These are phyloP conservation scores for Erythrophleum fordii DNA, from an alignment of 306 rosid species.

Conservation along the genomic window DNA sequence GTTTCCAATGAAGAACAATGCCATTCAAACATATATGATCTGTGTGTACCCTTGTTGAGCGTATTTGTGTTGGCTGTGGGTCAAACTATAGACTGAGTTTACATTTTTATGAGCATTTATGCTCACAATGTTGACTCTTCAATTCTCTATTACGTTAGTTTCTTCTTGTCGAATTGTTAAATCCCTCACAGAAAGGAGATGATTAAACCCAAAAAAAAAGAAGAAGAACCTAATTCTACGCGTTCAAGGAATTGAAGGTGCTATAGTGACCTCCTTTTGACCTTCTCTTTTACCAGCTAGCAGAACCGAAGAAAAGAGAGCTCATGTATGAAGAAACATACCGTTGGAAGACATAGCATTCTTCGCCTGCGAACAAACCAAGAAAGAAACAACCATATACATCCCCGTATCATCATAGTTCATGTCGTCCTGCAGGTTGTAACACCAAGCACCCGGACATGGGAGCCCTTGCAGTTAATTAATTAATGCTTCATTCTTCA, in stretches of 20 bases:
- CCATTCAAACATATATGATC: neutral
- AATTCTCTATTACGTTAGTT: constrained; percentile 32
- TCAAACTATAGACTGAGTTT: neutral
- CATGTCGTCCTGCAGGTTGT: constrained; percentile 44
- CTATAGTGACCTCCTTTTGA: neutral
- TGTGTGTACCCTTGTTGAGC: neutral
- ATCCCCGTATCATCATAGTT: constrained; percentile 50
- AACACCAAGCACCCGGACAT: constrained; percentile 49
- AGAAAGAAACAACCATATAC: constrained; percentile 35
- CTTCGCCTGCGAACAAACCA: constrained; percentile 59
- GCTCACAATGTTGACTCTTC: neutral
- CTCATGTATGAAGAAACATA: constrained; percentile 11
- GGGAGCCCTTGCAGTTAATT: constrained; percentile 17
- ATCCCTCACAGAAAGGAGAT: neutral
- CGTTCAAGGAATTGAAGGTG: constrained; percentile 23
- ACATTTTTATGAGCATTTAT: neutral
- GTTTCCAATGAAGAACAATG: neutral
- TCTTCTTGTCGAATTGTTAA: constrained; percentile 35
- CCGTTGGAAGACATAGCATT: constrained; percentile 46
- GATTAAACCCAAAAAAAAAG: neutral
- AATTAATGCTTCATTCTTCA: constrained; percentile 26
- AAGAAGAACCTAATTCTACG: neutral
- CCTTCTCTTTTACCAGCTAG: constrained; percentile 1
- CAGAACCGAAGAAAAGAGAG: constrained; percentile 24
- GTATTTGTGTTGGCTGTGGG: neutral